Evolutionary conservation across 139 green algal genomes (phyloP), one percentile per base, ranked within the genome.

Genomic region (Auxenochlorella pyrenoidosa): DNA sequence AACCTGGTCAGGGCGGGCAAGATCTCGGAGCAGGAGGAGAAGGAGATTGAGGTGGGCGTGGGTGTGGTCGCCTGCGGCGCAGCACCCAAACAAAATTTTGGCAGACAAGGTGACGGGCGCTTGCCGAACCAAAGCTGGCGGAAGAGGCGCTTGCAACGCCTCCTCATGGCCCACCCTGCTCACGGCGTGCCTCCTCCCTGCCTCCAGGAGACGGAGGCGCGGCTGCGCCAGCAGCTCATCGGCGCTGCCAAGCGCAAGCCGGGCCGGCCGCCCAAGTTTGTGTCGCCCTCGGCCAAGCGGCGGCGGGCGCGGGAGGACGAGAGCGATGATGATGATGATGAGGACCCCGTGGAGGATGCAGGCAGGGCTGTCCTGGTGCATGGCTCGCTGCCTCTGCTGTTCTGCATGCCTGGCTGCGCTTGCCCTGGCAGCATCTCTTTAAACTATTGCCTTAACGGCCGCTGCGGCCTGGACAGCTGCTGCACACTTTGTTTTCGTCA

Each of bases 261-360:
- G 5, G 80, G 80, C 26, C 60, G 80, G 15, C 80, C 80, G 10
- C 79, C 80, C 38, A 76, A 76, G 63, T 85, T 85, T 77, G 60
- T 32, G 12, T 76, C 63, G 12, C 80, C 63, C 22, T n/a, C 30
- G 59, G 26, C 58, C 54, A 85, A 85, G 80, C 80, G 80, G 60
- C 80, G 26, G 60, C 79, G 54, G 44, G 47, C 38, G 2, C 5
- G 32, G 32, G n/a, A 51, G 47, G 47, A 43, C 5, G 77, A 83
- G 0, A 47, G 44, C 34, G 79, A 75, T 13, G 60, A 44, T 28
- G 80, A 85, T 32, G 63, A 60, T 32, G 66, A 77, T 43, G 75
- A 63, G 75, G 43, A 63, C 26, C 24, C 75, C 36, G 73, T 79
- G 38, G 73, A 79, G 73, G 43, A 79, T 26, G 22, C 73, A 58